Evolutionary conservation across 331 rosid genomes (phyloP).

Genomic region (Arachis monticola): DNA sequence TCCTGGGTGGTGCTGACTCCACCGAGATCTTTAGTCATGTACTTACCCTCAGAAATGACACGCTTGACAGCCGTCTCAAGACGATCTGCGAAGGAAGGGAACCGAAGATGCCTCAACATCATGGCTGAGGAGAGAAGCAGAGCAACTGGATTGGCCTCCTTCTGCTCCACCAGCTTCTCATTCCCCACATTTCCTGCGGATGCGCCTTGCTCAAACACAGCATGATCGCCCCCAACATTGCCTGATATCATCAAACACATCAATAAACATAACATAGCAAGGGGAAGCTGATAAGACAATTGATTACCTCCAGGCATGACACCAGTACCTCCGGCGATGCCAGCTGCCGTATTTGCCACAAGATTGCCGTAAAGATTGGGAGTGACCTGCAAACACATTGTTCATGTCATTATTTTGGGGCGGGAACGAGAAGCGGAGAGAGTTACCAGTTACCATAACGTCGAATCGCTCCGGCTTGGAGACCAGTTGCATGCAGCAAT

Average conservation of each 20-base stretch:
- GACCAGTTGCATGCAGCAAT: slow-evolving; percentile 89
- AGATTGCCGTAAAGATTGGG: slow-evolving; percentile 65
- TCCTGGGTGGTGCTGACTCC: slow-evolving; percentile 68
- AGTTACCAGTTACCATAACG: slow-evolving; percentile 58
- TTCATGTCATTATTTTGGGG: background rate
- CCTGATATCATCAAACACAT: slow-evolving; percentile 45
- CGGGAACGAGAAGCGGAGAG: background rate
- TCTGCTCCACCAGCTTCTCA: slow-evolving; percentile 62
- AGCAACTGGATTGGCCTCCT: slow-evolving; percentile 76
- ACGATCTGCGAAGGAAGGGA: slow-evolving; percentile 83
- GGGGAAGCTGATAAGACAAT: no score
- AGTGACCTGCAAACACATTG: slow-evolving; percentile 10
- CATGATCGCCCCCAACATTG: slow-evolving; percentile 82
- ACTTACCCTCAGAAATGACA: slow-evolving; percentile 61
- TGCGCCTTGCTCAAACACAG: slow-evolving; percentile 94
- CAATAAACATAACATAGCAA: background rate
- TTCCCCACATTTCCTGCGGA: slow-evolving; percentile 91
- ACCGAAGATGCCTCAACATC: slow-evolving; percentile 86
- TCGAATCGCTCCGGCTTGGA: slow-evolving; percentile 86
- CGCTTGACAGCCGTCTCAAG: slow-evolving; percentile 78
- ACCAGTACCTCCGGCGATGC: slow-evolving; percentile 38
- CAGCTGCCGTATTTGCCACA: slow-evolving; percentile 39
- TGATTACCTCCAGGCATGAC: slow-evolving; percentile 39
- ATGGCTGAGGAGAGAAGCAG: slow-evolving; percentile 80
- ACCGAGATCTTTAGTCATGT: slow-evolving; percentile 74